A percentile compares a stretch with the other conserved stretches of the same genome.
phyloP scores from a whole-genome alignment of 495 filamentous ascomycete species.

The Articulospora tetracladia region DNA sequence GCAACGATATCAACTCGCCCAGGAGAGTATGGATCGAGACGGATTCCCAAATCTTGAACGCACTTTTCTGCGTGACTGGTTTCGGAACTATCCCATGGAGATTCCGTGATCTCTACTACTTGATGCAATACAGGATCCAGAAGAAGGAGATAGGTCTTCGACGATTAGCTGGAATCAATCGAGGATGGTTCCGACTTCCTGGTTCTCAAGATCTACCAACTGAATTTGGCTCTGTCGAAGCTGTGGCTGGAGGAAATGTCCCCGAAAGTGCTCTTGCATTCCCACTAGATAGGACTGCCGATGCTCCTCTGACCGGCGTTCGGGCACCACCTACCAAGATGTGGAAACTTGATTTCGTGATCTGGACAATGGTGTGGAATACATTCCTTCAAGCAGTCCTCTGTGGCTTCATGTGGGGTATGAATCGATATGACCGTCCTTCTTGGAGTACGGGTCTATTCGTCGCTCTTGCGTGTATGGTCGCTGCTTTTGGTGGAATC shows the following conservation, averaged over 20 bases:
- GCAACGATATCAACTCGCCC: constrained; percentile 69
- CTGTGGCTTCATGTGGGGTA: constrained; percentile 76
- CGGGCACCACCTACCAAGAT: constrained; percentile 59
- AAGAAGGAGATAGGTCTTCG: constrained; percentile 50
- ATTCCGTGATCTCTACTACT: constrained; percentile 72
- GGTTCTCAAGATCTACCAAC: constrained; percentile 47
- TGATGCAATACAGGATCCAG: constrained; percentile 56
- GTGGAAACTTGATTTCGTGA: constrained; percentile 79
- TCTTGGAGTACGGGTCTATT: constrained; percentile 72
- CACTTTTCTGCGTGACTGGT: constrained; percentile 80
- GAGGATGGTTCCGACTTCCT: constrained; percentile 64
- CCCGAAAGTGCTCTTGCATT: constrained; percentile 44
- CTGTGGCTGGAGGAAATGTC: constrained; percentile 33
- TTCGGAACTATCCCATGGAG: constrained; percentile 85
- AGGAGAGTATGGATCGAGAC: constrained; percentile 80
- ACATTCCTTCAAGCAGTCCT: constrained; percentile 70
- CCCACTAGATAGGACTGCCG: constrained; percentile 49
- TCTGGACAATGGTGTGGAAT: constrained; percentile 72
- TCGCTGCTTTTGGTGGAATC: constrained; percentile 63
- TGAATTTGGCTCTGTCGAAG: constrained; percentile 39
- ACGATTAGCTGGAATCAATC: constrained; percentile 61
- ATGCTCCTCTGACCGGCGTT: constrained; percentile 56
- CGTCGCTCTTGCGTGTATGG: constrained; percentile 64
- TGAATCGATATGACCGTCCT: constrained; percentile 66
- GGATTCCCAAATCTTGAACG: constrained; percentile 80